Base-by-base conservation (phyloP, 805 yeast genomes). In the Teunomyces panamensis region DNA sequence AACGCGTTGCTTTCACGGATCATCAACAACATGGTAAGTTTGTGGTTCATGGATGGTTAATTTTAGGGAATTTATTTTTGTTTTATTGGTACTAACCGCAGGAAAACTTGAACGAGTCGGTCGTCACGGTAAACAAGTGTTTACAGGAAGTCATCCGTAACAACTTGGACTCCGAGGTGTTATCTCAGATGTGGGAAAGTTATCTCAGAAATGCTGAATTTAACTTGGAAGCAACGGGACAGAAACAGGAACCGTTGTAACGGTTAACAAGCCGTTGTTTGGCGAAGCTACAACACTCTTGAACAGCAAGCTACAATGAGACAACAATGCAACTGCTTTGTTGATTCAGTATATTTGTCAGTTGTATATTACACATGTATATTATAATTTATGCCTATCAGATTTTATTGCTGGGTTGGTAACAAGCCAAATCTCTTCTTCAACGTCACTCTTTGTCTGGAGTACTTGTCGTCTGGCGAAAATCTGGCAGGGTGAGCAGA, bases 401-500 rank as follows among this genome's bases (percentile, higher is more conserved):
- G 16, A 14, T 24, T 33, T 35, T 49, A 48, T 46, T 83, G 80
- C 68, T 88, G 94, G 48, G 95, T 86, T 62, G 96, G 96, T 67
- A 94, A 78, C 69, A 94, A 68, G 58, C 85, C 84, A 68, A 74
- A 92, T 78, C 99, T 86, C 80, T 89, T 94, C 84, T 94, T 94
- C 67, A 94, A 80, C 49, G 98, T 92, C 44, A 94, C 97, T 81
- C 99, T 89, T 74, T 94, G 98, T 79, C 97, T 87, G 42, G 99
- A 94, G 78, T 89, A 92, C 76, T 94, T 94, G 81, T 94, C 99
- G 69, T 94, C 99, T 59, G 99, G 99, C 30, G 99, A 94, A 72
- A 94, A 94, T 75, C 99, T 86, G 46, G 99, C 99, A 53, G 99
- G 99, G 72, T 94, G 99, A 36, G 99, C 99, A 57, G 96, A 87